Conservation (phyloP, 768 basidiomycete genomes). For the Paxillus involutus region DNA sequence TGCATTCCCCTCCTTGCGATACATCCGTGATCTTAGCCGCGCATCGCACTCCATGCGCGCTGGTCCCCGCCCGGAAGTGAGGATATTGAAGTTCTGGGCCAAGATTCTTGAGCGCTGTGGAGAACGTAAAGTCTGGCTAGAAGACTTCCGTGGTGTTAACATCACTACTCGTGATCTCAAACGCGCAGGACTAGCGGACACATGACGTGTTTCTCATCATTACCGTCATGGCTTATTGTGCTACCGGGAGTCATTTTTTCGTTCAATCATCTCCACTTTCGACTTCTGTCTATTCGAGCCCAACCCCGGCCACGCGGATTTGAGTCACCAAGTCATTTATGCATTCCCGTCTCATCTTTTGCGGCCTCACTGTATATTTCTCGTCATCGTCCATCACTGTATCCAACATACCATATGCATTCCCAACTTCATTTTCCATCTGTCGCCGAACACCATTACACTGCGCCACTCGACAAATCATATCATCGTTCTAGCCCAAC, state of each 20-base stretch:
- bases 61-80: slow-evolving; percentile 29
- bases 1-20: slow-evolving; percentile 62
- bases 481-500: slow-evolving; percentile 4
- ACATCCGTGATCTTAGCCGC: slow-evolving; percentile 64
- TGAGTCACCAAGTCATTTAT: slow-evolving; percentile 8
- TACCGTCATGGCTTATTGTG: not conserved
- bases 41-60: slow-evolving; percentile 55
- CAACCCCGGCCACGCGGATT: slow-evolving; percentile 3
- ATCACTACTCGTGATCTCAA: slow-evolving; percentile 46
- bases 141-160: slow-evolving; percentile 63
- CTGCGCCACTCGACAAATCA: not conserved
- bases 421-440: slow-evolving; percentile 9
- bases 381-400: slow-evolving; percentile 26
- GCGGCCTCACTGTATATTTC: slow-evolving; percentile 30
- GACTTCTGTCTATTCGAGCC: not conserved
- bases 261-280: not conserved
- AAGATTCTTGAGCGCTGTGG: slow-evolving; percentile 50
- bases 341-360: slow-evolving; percentile 17
- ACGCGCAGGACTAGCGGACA: slow-evolving; percentile 31
- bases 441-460: slow-evolving; percentile 1
- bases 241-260: not conserved
- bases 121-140: slow-evolving; percentile 58
- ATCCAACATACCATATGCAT: slow-evolving; percentile 30
- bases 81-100: slow-evolving; percentile 49
- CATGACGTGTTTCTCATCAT: slow-evolving; percentile 1